These are phyloP conservation scores for Teunomyces tritomae DNA, from an alignment of 805 yeast genomes.

Conservation along the genomic window DNA sequence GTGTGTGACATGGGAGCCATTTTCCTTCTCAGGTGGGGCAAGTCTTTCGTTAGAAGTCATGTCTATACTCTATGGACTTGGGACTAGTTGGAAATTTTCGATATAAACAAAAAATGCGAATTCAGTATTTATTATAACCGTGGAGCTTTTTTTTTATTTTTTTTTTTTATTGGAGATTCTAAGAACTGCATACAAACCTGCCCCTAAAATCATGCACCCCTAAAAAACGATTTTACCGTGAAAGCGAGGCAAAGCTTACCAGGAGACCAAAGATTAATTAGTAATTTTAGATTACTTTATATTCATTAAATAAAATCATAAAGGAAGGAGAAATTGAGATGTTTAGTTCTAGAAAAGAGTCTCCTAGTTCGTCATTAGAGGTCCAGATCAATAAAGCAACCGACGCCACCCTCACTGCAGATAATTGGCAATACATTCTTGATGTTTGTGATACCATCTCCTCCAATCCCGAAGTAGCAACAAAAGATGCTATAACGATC, in stretches of 20 bases:
- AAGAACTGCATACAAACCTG: neutral
- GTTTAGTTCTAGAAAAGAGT: neutral
- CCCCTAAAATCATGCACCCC: neutral
- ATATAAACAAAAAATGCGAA: constrained; percentile 1
- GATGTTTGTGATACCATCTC: constrained; percentile 42
- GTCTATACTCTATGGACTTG: neutral
- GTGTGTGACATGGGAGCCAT: constrained; percentile 5
- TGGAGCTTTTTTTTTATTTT: no score
- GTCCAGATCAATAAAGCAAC: constrained; percentile 32
- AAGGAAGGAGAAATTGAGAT: neutral
- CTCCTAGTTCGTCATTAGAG: neutral
- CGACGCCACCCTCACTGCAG: constrained; percentile 39
- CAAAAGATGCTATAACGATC: constrained; percentile 29
- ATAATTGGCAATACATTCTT: constrained; percentile 44
- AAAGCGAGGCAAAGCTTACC: neutral
- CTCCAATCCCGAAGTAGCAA: constrained; percentile 34
- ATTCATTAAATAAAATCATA: neutral
- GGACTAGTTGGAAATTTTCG: neutral
- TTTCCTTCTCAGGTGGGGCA: constrained; percentile 3
- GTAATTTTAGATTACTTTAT: neutral
- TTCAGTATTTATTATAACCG: neutral
- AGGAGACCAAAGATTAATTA: neutral
- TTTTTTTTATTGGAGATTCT: neutral
- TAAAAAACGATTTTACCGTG: neutral
- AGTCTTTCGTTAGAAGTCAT: constrained; percentile 4